Conservation (phyloP, 306 rosid species). For the Alnus rubra region DNA sequence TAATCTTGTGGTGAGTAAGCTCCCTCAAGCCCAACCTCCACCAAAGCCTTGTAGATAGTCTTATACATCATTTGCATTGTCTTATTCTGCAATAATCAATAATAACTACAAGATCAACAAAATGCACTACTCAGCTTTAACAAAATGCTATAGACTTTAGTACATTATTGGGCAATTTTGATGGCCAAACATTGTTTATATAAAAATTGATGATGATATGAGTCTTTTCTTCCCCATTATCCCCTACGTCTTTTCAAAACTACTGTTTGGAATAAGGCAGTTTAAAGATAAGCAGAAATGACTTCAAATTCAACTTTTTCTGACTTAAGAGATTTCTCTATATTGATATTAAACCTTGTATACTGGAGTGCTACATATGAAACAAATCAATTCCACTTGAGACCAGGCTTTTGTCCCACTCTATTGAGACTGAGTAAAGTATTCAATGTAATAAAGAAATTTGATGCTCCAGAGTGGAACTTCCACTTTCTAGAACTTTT, state of each 20-base stretch:
- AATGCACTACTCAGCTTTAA: constrained; percentile 15
- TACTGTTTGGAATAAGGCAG: background rate
- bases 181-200: background rate
- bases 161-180: constrained; percentile 1
- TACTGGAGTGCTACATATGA: background rate
- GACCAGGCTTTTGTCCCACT: background rate
- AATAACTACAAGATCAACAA: constrained; percentile 10
- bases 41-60: constrained; percentile 81
- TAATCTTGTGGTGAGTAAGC: constrained; percentile 86
- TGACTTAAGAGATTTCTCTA: too few relatives aligned
- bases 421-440: background rate
- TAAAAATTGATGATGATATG: background rate
- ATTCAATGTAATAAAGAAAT: background rate
- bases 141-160: background rate
- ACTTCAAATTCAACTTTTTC: background rate
- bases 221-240: background rate
- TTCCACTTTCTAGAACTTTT: background rate
- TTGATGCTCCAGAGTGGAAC: background rate
- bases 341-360: background rate
- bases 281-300: background rate
- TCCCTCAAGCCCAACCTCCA: constrained; percentile 81
- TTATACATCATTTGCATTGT: constrained; percentile 99
- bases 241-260: background rate
- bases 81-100: constrained; percentile 59
- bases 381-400: constrained; percentile 1